These are phyloP conservation scores for Tuber microsphaerosporum DNA, from an alignment of 495 filamentous ascomycete genomes.

Conservation along the genomic window DNA sequence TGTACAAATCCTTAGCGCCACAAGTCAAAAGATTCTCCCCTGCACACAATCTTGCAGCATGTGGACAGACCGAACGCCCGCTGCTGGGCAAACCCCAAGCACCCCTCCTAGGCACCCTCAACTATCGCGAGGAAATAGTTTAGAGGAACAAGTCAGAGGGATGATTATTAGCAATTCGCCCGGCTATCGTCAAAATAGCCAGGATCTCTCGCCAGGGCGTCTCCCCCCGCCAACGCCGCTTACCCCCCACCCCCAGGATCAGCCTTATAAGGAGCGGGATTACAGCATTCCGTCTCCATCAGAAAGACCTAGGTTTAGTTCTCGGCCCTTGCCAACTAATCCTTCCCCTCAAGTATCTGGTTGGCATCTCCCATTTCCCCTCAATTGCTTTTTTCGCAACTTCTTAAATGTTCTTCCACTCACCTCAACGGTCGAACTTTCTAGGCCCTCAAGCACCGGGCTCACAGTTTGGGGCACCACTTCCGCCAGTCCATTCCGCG, in stretches of 20 bases:
- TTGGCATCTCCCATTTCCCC: neutral
- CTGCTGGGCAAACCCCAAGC: neutral
- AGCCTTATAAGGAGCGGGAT: neutral
- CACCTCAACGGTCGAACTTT: neutral
- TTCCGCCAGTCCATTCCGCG: neutral
- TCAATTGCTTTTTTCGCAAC: neutral
- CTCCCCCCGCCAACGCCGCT: neutral
- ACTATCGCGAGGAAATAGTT: conserved; percentile 1
- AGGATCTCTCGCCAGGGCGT: neutral
- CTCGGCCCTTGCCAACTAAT: neutral
- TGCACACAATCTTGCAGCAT: neutral
- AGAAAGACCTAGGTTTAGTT: neutral
- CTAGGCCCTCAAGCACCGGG: neutral
- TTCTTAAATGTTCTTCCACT: neutral
- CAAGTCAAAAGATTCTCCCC: neutral
- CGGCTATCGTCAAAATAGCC: neutral
- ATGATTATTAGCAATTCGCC: conserved; percentile 12
- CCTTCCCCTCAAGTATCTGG: neutral
- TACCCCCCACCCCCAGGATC: neutral
- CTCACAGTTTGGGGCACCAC: neutral
- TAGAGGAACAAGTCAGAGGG: conserved; percentile 27
- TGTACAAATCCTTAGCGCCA: neutral
- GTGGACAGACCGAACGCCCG: neutral
- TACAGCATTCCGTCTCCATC: neutral
- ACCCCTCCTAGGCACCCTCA: neutral